Percentiles rank a stretch among this genome's conserved stretches.
Evolutionary conservation across 1,139 yeast genomes (phyloP).

Genomic region (Lodderomyces elongisporus): DNA sequence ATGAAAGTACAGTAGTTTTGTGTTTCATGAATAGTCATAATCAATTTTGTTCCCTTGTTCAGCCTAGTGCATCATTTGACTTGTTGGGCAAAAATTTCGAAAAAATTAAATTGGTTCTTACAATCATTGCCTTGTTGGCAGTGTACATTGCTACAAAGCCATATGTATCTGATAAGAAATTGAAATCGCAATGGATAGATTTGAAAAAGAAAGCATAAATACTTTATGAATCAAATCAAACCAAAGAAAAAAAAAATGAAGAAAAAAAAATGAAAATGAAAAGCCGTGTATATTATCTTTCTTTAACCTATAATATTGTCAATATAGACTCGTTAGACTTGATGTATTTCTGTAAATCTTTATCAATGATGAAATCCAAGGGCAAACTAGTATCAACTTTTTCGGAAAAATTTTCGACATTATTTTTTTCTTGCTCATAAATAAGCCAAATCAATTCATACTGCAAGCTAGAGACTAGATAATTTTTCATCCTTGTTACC

Average conservation of each 20-base stretch:
- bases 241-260: too few species aligned
- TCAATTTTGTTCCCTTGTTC: constrained; percentile 67
- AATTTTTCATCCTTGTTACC: constrained; percentile 32
- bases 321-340: constrained; percentile 12
- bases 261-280: constrained; percentile 8
- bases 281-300: too few species aligned
- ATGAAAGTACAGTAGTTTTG: constrained; percentile 78
- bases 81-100: constrained; percentile 64
- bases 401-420: constrained; percentile 5
- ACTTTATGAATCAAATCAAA: too few species aligned
- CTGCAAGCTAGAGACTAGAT: constrained; percentile 35
- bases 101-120: constrained; percentile 55
- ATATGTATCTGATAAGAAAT: constrained; percentile 48
- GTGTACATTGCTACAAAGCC: constrained; percentile 49
- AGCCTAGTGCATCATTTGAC: constrained; percentile 86
- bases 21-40: constrained; percentile 62
- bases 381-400: constrained; percentile 27
- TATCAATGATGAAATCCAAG: constrained; percentile 12
- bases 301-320: too few species aligned
- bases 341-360: constrained; percentile 20
- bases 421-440: constrained; percentile 18
- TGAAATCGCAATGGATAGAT: constrained; percentile 35
- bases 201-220: constrained; percentile 6
- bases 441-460: constrained; percentile 42
- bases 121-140: constrained; percentile 50